These are phyloP conservation scores for Schrenkiella parvula DNA, from an alignment of 345 rosid species.

Conservation along the genomic window DNA sequence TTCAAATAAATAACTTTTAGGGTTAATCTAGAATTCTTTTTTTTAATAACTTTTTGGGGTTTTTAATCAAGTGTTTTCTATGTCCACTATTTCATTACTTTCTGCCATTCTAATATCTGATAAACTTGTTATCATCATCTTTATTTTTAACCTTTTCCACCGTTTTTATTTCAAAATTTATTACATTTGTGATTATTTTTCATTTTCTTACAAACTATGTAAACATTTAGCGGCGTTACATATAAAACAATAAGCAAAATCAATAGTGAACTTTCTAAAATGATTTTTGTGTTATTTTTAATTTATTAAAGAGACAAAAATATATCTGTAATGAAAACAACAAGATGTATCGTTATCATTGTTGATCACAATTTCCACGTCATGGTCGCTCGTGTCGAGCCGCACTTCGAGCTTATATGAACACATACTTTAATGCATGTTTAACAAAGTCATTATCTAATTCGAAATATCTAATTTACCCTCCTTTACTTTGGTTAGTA, in stretches of 20 bases:
- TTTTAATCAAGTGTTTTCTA: neutral
- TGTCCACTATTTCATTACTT: neutral
- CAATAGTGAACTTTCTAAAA: neutral
- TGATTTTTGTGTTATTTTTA: neutral
- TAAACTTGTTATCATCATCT: neutral
- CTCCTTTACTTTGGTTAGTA: slow-evolving; percentile 4
- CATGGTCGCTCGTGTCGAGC: slow-evolving; percentile 28
- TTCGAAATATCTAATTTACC: neutral
- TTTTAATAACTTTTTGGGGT: too few species aligned
- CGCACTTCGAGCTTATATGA: slow-evolving; percentile 15
- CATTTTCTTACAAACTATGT: neutral
- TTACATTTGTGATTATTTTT: too few species aligned
- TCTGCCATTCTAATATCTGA: neutral
- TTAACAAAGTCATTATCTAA: slow-evolving; percentile 23
- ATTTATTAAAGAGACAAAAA: neutral
- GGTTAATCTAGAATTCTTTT: too few species aligned
- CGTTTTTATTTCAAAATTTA: neutral
- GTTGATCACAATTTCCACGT: neutral
- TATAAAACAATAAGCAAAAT: neutral
- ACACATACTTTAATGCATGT: slow-evolving; percentile 16
- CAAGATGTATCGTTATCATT: slow-evolving; percentile 6
- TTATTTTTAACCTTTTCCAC: neutral
- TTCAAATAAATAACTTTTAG: too few species aligned
- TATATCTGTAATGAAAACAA: neutral
- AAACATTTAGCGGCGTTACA: neutral